These are phyloP conservation scores for Achlya hypogyna DNA, from an alignment of 352 stramenopile species.

Conservation along the genomic window DNA sequence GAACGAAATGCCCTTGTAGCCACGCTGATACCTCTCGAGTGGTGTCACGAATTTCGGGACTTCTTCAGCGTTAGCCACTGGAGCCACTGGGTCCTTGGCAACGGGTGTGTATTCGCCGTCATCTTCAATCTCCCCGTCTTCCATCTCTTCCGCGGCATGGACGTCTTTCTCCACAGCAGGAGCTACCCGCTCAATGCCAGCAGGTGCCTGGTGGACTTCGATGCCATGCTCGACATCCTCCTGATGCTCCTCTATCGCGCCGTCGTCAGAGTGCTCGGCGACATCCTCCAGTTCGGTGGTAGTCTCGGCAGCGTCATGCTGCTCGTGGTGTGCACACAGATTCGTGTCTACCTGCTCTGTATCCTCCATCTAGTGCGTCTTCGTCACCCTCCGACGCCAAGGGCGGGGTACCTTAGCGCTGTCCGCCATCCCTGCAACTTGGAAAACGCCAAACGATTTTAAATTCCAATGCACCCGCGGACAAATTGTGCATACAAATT, in stretches of 20 bases:
- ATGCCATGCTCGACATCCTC: neutral
- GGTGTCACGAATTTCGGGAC: neutral
- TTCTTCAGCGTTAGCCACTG: neutral
- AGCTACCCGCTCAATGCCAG: neutral
- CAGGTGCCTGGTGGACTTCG: no score
- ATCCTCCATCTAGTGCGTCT: neutral
- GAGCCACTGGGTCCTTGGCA: neutral
- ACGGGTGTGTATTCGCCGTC: neutral
- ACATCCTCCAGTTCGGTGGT: neutral
- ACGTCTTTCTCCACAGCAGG: neutral
- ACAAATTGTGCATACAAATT: neutral
- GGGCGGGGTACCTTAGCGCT: neutral
- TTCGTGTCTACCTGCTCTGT: no score
- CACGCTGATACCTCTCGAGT: slow-evolving; percentile 3
- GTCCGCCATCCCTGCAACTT: neutral
- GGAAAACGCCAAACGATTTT: no score
- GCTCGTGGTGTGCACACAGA: no score
- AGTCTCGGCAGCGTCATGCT: neutral
- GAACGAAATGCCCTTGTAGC: slow-evolving; percentile 8
- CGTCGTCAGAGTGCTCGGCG: neutral
- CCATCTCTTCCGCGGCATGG: neutral
- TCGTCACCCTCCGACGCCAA: neutral
- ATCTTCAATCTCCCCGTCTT: slow-evolving; percentile 18
- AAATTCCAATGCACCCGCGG: no score
- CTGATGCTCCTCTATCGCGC: neutral